Conservation (phyloP, 805 yeast genomes). For the Wickerhamomyces strasburgensis region DNA sequence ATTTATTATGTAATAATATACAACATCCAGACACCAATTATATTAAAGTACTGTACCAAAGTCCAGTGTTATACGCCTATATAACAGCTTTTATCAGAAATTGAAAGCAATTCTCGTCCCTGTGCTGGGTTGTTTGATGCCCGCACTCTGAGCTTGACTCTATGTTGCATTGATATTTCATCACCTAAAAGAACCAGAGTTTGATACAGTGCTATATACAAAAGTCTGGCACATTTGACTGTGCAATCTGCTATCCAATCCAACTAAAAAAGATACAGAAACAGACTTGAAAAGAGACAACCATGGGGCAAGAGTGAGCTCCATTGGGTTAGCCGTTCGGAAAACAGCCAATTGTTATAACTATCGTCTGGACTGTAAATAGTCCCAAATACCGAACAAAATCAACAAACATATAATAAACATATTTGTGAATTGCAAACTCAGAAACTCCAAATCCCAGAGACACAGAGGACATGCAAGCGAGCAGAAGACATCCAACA, state of each 20-base stretch:
- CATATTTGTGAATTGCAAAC: neutral
- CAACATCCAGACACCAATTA: neutral
- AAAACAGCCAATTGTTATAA: constrained; percentile 55
- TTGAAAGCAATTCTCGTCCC: constrained; percentile 68
- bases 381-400: constrained; percentile 57
- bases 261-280: constrained; percentile 4
- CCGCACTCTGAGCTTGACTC: constrained; percentile 91
- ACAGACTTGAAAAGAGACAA: constrained; percentile 17
- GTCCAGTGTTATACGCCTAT: constrained; percentile 20
- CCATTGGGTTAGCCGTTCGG: constrained; percentile 62
- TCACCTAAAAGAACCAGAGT: constrained; percentile 36
- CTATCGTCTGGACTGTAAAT: constrained; percentile 56
- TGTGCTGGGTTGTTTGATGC: constrained; percentile 29
- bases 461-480: too few relatives aligned
- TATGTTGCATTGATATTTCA: constrained; percentile 77
- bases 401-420: constrained; percentile 5
- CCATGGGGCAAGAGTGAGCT: constrained; percentile 75
- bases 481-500: too few relatives aligned
- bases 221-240: constrained; percentile 65
- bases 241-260: constrained; percentile 31
- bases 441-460: neutral
- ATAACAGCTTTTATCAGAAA: constrained; percentile 17
- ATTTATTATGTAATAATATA: too few relatives aligned
- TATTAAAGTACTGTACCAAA: neutral
- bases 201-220: constrained; percentile 3